phyloP scores from a whole-genome alignment of 306 rosid species.

The Quercus variabilis region DNA sequence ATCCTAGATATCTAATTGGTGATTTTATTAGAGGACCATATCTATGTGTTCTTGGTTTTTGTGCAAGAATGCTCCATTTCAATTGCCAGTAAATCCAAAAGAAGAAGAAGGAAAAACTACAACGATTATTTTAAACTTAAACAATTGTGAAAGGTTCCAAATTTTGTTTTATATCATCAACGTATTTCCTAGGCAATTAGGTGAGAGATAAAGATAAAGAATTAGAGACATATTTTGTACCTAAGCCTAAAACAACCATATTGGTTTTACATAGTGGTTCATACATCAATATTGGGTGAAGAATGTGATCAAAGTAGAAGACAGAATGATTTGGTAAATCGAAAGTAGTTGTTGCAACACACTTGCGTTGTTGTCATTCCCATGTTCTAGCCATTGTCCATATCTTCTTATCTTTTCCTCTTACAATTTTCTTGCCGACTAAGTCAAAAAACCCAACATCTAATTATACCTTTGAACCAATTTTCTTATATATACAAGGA shows the following conservation, averaged over 20 bases:
- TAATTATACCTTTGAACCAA: background rate
- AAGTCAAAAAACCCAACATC: constrained; percentile 2
- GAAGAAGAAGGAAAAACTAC: background rate
- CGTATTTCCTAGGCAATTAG: background rate
- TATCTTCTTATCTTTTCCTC: constrained; percentile 4
- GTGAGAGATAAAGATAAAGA: background rate
- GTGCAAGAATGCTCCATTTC: background rate
- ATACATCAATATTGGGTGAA: background rate
- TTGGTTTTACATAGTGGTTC: background rate
- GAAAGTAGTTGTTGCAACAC: background rate
- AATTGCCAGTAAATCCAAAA: background rate
- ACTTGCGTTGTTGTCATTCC: constrained; percentile 23
- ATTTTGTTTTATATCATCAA: background rate
- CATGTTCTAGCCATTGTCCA: constrained; percentile 13
- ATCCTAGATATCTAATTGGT: background rate
- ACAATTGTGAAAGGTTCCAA: background rate
- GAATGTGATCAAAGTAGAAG: background rate
- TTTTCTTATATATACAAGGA: background rate
- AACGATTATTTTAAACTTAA: background rate
- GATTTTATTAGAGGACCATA: no score
- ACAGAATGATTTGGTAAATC: constrained; percentile 9
- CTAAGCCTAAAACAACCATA: background rate
- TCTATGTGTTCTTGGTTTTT: no score
- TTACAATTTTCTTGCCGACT: constrained; percentile 12
- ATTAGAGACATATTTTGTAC: background rate